Evolutionary conservation across 257 asterid species (phyloP).

Genomic region (Echium plantagineum): DNA sequence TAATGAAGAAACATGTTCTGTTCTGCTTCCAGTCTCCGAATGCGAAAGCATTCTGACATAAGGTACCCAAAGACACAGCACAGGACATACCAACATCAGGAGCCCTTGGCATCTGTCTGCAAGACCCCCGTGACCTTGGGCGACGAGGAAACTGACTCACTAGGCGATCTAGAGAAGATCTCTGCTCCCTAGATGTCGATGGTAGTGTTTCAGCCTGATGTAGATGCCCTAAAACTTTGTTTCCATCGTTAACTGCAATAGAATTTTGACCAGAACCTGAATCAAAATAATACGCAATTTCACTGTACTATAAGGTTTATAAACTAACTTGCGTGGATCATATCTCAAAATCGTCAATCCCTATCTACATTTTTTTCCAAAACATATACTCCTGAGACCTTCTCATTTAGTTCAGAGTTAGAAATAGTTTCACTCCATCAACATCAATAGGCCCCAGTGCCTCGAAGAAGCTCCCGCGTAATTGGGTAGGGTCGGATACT

Average conservation of each 20-base stretch:
- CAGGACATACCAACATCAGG: not conserved
- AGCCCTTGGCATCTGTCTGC: not conserved
- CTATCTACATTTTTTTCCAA: not conserved
- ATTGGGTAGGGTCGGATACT: too few species aligned
- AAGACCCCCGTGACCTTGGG: not conserved
- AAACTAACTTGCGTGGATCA: not conserved
- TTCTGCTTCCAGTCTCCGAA: not conserved
- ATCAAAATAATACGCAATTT: not conserved
- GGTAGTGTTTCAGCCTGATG: not conserved
- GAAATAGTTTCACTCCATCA: too few species aligned
- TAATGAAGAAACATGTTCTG: not conserved
- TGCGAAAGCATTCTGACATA: not conserved
- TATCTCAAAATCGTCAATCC: not conserved
- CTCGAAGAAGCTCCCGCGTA: too few species aligned
- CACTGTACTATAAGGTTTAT: not conserved
- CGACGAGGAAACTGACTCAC: not conserved
- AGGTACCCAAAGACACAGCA: not conserved
- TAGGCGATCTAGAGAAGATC: not conserved
- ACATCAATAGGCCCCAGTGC: too few species aligned
- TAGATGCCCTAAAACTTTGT: not conserved
- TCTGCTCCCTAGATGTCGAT: not conserved
- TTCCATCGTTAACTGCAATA: not conserved
- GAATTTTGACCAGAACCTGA: not conserved
- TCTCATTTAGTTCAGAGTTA: not conserved
- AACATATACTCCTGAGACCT: too few species aligned